phyloP scores from a whole-genome alignment of 768 basidiomycete genomes.

The Dacryopinax primogenitus region DNA sequence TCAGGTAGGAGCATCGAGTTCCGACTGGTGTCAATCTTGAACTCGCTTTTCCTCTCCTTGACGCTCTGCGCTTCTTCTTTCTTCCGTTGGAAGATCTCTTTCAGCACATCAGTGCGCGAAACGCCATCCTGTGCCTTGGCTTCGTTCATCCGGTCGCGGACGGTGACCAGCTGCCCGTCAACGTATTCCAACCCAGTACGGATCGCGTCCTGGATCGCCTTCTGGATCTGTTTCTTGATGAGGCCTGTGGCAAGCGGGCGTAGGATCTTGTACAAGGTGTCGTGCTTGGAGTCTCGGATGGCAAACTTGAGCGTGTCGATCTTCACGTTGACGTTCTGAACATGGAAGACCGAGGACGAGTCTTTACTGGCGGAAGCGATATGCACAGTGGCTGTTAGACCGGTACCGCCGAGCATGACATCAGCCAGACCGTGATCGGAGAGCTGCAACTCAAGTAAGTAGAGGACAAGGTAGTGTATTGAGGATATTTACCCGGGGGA shows the following conservation, averaged over 20 bases:
- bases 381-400: conserved; percentile 55
- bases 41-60: conserved; percentile 38
- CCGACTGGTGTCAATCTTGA: conserved; percentile 70
- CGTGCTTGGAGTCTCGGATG: conserved; percentile 85
- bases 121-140: conserved; percentile 37
- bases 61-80: conserved; percentile 39
- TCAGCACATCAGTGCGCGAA: conserved; percentile 41
- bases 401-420: conserved; percentile 69
- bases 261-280: conserved; percentile 73
- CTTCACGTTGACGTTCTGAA: conserved; percentile 59
- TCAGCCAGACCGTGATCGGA: conserved; percentile 74
- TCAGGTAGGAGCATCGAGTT: conserved; percentile 49
- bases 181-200: conserved; percentile 72
- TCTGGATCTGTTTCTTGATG: conserved; percentile 64
- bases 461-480: neutral
- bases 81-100: conserved; percentile 51
- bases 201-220: conserved; percentile 52
- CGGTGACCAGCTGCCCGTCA: conserved; percentile 79
- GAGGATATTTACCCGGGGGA: conserved; percentile 30
- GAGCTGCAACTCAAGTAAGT: conserved; percentile 22
- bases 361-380: conserved; percentile 51
- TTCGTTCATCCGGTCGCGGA: conserved; percentile 64
- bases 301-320: conserved; percentile 80
- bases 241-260: conserved; percentile 65
- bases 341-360: conserved; percentile 55